phyloP scores from a whole-genome alignment of 345 rosid species.

The Melaleuca alternifolia region DNA sequence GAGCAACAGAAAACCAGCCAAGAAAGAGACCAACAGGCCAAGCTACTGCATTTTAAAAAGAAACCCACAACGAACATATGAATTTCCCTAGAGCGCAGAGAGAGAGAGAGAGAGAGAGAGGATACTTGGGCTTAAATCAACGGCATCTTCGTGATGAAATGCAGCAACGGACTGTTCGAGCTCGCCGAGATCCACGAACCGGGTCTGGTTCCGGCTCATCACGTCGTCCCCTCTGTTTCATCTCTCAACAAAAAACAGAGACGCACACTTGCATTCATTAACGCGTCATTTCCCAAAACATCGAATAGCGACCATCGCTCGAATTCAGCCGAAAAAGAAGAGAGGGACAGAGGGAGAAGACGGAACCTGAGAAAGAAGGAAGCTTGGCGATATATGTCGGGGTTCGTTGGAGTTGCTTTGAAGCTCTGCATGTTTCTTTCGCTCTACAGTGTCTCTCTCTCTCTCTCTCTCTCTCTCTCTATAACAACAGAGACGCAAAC shows the following conservation, averaged over 20 bases:
- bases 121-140: slow-evolving; percentile 76
- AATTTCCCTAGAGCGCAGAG: not conserved
- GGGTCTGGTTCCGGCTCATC: slow-evolving; percentile 22
- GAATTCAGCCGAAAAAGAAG: not conserved
- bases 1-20: not conserved
- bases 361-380: slow-evolving; percentile 62
- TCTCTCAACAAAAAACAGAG: not conserved
- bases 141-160: slow-evolving; percentile 59
- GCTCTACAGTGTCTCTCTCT: not conserved
- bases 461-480: not conserved
- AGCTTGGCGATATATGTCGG: slow-evolving; percentile 56
- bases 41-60: not conserved
- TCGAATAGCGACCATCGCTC: not conserved
- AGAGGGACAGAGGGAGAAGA: not conserved
- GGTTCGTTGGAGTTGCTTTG: slow-evolving; percentile 35
- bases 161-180: slow-evolving; percentile 49
- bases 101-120: not conserved
- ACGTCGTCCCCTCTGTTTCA: slow-evolving; percentile 32
- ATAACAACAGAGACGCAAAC: not conserved
- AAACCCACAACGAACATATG: not conserved
- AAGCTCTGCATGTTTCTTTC: slow-evolving; percentile 59
- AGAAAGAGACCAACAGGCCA: not conserved
- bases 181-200: slow-evolving; percentile 60
- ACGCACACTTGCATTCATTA: not conserved
- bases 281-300: not conserved